Evolutionary conservation across 345 rosid species (phyloP), one percentile per base, ranked within the genome.

Genomic region (Brassica cretica): DNA sequence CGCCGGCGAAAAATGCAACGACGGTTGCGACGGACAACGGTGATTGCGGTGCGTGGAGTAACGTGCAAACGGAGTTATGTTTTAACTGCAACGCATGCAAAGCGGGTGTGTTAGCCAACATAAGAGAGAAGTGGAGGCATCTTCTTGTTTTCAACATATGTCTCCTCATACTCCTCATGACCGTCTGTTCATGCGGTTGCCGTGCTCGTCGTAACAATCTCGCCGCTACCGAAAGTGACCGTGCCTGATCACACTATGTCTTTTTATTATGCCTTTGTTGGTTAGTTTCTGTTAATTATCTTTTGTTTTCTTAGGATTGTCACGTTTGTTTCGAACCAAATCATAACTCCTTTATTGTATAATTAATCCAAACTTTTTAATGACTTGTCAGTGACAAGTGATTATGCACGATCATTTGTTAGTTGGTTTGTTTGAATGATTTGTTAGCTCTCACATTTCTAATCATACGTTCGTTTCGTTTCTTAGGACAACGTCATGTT

Each of bases 51-150:
- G 44, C 67, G 8, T 91, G 94, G 91, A 85, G 88, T 74, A 90
- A 88, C 66, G 33, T 83, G 60, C 83, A 56, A 56, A 18, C 29
- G 12, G 66, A 33, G 81, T 76, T 91, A 16, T 91, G 94, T 78
- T 88, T 68, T 59, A 71, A 82, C 51, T 91, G 97, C 70, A 77
- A 83, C 63, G 86, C 95, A 2, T 90, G 97, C 82, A 88, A 84
- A 67, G 87, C 79, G 6, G 93, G 90, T 8, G 82, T 88, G 63
- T 70, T 82, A 11, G 82, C n/a, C 27, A 80, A 80, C 74, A 63
- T 87, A 30, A 87, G 80, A 71, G 62, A 73, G 24, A 62, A 80
- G 29, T 90, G 90, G 90, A 84, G 84, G 73, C 32, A 60, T 46
- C 66, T 86, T 63, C 72, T 81, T 3, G 56, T 85, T 39, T 75